Percentiles rank a stretch among this genome's conserved stretches.
phyloP scores from a whole-genome alignment of 495 filamentous ascomycete species.

The Podospora anserina region DNA sequence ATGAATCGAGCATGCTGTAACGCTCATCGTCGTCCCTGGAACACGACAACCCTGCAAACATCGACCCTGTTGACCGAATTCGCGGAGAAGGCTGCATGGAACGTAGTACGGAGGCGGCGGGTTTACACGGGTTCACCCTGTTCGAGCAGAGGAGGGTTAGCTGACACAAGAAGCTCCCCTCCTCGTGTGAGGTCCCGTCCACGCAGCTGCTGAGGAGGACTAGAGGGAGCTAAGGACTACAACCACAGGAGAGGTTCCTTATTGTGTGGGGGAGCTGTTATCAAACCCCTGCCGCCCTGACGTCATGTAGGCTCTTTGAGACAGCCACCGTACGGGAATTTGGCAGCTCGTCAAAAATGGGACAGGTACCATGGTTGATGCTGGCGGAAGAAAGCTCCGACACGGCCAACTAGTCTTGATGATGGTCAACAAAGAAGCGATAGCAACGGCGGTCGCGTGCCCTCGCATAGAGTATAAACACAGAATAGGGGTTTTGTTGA shows the following conservation, averaged over 20 bases:
- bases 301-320: neutral
- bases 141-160: neutral
- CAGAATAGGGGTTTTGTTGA: neutral
- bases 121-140: neutral
- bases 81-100: slow-evolving; percentile 12
- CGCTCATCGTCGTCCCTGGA: neutral
- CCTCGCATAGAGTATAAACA: too few species aligned
- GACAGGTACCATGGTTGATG: too few species aligned
- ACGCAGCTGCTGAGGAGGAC: too few species aligned
- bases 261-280: neutral
- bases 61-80: slow-evolving; percentile 1
- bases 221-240: too few species aligned
- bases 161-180: neutral
- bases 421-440: too few species aligned
- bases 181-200: too few species aligned
- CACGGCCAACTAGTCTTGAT: too few species aligned
- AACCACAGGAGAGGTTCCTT: neutral
- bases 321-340: too few species aligned
- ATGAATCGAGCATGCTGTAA: slow-evolving; percentile 3
- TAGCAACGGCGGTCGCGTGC: too few species aligned
- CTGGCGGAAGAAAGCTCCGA: neutral
- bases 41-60: slow-evolving; percentile 3
- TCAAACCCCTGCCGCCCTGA: neutral
- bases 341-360: too few species aligned
- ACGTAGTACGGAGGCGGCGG: neutral